Evolutionary conservation across 1,139 yeast species (phyloP).

Genomic region (Yamadazyma conglobata): DNA sequence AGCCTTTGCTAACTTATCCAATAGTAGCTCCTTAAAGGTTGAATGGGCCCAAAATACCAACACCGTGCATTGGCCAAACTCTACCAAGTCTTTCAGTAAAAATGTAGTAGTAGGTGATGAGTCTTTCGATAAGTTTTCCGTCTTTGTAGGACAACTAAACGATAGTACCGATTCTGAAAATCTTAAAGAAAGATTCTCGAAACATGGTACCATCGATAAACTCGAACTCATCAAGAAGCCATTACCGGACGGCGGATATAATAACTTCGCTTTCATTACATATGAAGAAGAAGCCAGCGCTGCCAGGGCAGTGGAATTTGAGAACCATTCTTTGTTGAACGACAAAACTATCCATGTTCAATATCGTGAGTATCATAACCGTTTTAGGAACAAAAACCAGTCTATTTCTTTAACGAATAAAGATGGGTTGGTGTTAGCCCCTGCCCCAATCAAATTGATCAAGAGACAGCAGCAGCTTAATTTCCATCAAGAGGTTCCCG

Average conservation of each 20-base stretch:
- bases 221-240: constrained; percentile 49
- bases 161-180: constrained; percentile 50
- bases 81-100: no score
- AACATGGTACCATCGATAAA: constrained; percentile 62
- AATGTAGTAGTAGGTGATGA: no score
- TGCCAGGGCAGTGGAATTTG: constrained; percentile 77
- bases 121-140: constrained; percentile 60
- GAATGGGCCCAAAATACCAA: constrained; percentile 88
- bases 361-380: constrained; percentile 57
- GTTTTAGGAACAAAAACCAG: neutral
- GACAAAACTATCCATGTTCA: constrained; percentile 81
- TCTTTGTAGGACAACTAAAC: constrained; percentile 74
- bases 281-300: constrained; percentile 68
- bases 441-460: constrained; percentile 65
- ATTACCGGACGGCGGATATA: constrained; percentile 17
- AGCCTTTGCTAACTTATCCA: constrained; percentile 71
- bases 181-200: constrained; percentile 53
- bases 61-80: no score
- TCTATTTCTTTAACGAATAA: no score
- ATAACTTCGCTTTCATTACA: constrained; percentile 69
- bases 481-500: constrained; percentile 2
- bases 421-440: constrained; percentile 43
- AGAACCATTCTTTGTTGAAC: constrained; percentile 72
- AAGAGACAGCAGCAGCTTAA: constrained; percentile 7
- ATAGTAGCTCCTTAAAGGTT: constrained; percentile 50